Evolutionary conservation across 23 red algal genomes (phyloP).

Genomic region (Gracilaria vermiculophylla): DNA sequence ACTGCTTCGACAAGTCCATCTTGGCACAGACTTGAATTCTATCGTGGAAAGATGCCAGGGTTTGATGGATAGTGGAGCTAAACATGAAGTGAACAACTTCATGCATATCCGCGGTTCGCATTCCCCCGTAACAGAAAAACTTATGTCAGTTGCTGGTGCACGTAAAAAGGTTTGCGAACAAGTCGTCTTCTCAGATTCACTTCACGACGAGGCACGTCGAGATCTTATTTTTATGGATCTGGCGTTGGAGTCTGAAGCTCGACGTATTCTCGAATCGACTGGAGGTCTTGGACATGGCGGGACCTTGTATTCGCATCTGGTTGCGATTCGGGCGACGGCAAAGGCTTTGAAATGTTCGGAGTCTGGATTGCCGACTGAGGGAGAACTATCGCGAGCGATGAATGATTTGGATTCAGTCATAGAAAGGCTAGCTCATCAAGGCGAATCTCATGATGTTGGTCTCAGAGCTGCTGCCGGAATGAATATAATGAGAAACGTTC

Average conservation of each 20-base stretch:
- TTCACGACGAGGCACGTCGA: slow-evolving; percentile 53
- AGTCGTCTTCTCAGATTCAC: slow-evolving; percentile 42
- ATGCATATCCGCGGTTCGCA: slow-evolving; percentile 45
- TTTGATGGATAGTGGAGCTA: slow-evolving; percentile 35
- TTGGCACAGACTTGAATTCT: slow-evolving; percentile 85
- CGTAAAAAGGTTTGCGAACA: slow-evolving; percentile 48
- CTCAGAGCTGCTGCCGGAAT: slow-evolving; percentile 79
- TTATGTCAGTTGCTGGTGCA: slow-evolving; percentile 49
- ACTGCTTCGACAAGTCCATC: slow-evolving; percentile 80
- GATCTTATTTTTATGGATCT: slow-evolving; percentile 87
- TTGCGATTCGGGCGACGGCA: slow-evolving; percentile 44
- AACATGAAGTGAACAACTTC: slow-evolving; percentile 65
- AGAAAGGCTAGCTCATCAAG: slow-evolving; percentile 55
- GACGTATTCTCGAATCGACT: slow-evolving; percentile 60
- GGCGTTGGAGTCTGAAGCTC: slow-evolving; percentile 74
- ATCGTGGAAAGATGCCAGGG: slow-evolving; percentile 76
- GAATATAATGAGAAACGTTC: slow-evolving; percentile 58
- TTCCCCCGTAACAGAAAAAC: slow-evolving; percentile 44
- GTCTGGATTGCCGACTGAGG: slow-evolving; percentile 46
- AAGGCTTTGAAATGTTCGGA: slow-evolving; percentile 60
- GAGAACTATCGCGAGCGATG: slow-evolving; percentile 55
- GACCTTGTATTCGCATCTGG: slow-evolving; percentile 69
- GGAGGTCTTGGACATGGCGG: slow-evolving; percentile 62
- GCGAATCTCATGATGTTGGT: slow-evolving; percentile 84
- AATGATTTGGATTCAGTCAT: slow-evolving; percentile 62